Evolutionary conservation across 2,329 filamentous ascomycete species (phyloP).

Genomic region (Aspergillus bombycis): DNA sequence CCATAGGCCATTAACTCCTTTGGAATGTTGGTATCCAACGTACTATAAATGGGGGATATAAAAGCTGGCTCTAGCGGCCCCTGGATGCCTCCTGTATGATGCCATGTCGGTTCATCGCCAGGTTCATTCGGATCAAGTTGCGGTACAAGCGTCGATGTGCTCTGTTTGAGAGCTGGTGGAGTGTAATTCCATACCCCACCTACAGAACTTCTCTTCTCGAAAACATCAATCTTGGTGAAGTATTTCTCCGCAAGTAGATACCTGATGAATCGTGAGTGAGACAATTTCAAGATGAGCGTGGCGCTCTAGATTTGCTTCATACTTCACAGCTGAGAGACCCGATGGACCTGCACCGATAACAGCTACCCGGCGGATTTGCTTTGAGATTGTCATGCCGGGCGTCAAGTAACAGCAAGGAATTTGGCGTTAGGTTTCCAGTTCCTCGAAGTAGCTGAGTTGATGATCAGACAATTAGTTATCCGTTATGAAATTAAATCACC

Average conservation of each 20-base stretch:
- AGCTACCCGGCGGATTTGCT: conserved; percentile 57
- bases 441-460: background rate
- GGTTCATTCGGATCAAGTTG: conserved; percentile 66
- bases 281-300: background rate
- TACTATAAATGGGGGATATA: conserved; percentile 80
- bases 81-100: conserved; percentile 28
- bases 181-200: conserved; percentile 90
- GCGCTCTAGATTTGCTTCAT: conserved; percentile 19
- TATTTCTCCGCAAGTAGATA: conserved; percentile 73
- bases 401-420: background rate
- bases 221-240: conserved; percentile 73
- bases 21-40: conserved; percentile 85
- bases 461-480: background rate
- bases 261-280: conserved; percentile 41
- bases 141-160: conserved; percentile 58
- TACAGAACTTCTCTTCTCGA: conserved; percentile 75
- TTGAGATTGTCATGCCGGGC: conserved; percentile 24
- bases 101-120: conserved; percentile 65
- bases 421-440: background rate
- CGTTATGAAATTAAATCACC: background rate
- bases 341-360: conserved; percentile 82
- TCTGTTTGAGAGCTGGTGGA: conserved; percentile 49
- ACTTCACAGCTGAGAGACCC: conserved; percentile 77
- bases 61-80: conserved; percentile 59
- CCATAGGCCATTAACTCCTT: conserved; percentile 78